Conservation (phyloP, 129 eudicot genomes). For the Smallanthus sonchifolius region DNA sequence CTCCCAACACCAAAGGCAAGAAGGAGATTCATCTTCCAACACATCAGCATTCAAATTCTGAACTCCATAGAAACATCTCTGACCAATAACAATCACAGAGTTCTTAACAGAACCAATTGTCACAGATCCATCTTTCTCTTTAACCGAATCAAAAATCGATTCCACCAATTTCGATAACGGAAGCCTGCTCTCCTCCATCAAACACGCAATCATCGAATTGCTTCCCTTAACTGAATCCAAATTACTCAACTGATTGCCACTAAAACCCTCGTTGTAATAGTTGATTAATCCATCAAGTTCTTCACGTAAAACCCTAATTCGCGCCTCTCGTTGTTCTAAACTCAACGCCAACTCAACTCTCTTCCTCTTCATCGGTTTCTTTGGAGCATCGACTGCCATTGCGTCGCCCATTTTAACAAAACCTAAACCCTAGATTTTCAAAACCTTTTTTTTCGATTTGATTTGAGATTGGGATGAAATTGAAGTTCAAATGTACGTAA, state of each 20-base stretch:
- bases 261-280: conserved; percentile 36
- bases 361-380: conserved; percentile 56
- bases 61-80: conserved; percentile 62
- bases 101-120: conserved; percentile 59
- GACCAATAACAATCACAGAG: conserved; percentile 64
- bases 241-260: neutral
- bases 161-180: conserved; percentile 65
- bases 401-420: neutral
- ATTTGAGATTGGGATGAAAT: too few relatives aligned
- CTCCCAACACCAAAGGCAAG: conserved; percentile 97
- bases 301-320: conserved; percentile 28
- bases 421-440: neutral
- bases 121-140: conserved; percentile 36
- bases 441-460: too few relatives aligned
- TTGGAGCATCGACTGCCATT: conserved; percentile 7
- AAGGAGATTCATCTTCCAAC: conserved; percentile 71
- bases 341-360: conserved; percentile 28
- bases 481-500: neutral
- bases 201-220: conserved; percentile 53
- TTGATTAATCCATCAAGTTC: conserved; percentile 52
- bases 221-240: conserved; percentile 14
- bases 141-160: conserved; percentile 52
- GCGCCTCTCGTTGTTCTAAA: conserved; percentile 41
- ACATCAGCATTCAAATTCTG: conserved; percentile 61
- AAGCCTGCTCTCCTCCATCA: conserved; percentile 68